Base-by-base conservation (phyloP, 768 basidiomycete genomes). In the Crepidotus variabilis region DNA sequence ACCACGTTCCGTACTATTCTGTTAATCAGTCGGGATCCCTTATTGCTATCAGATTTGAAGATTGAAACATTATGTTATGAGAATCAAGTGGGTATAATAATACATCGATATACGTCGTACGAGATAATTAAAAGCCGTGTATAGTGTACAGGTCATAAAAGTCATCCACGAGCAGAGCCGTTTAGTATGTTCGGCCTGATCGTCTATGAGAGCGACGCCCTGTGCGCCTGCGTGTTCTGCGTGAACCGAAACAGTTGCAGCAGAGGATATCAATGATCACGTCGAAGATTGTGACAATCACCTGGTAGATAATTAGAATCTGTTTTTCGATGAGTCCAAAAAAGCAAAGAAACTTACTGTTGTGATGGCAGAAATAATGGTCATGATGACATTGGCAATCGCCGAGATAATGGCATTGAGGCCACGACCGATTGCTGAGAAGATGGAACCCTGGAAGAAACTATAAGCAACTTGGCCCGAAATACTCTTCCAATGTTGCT, bases 281-380 rank as follows among this genome's bases (percentile, higher is more conserved):
- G 62, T 87, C 76, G 62, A 86, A 82, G 56, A 87, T 87, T 0
- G 84, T 81, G 9, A 86, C 82, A 47, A 87, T 75, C 39, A 88
- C 72, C 87, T 88, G 59, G 9, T 58, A 32, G 34, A 18, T n/a
- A 24, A 43, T 28, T 10, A 51, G 24, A 13, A 46, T 47, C 18
- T 46, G 18, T 50, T 45, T 28, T 34, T n/a, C n/a, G n/a, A n/a
- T n/a, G n/a, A 35, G 39, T 33, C 18, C 21, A 22, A n/a, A 36
- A 39, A 16, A 18, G 20, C 28, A 33, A 22, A 23, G 48, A 23
- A n/a, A 75, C 82, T 54, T 61, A 88, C 86, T n/a, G 72, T 76
- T 10, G 82, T 83, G 57, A 90, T 79, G 6, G 69, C 82, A 57
- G 74, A 62, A 47, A 88, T 75, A 57, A 88, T 85, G 35, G 83